Percentiles rank a stretch among this genome's conserved stretches.
These are phyloP conservation scores for Austropuccinia psidii DNA, from an alignment of 1,284 basidiomycete genomes.

Conservation along the genomic window DNA sequence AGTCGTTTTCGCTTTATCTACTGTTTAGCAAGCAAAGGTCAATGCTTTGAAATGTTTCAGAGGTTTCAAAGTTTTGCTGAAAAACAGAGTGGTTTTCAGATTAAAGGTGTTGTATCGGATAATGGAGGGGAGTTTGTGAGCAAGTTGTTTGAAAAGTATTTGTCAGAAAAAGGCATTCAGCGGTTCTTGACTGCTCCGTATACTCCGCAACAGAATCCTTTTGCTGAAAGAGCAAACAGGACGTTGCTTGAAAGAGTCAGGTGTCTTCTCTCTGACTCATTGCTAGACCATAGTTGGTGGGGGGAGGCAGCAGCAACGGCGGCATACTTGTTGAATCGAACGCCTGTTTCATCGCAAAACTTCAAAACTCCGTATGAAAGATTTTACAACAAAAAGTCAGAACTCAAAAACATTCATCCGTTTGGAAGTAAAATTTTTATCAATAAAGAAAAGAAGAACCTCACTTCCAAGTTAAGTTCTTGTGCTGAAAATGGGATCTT, in stretches of 20 bases:
- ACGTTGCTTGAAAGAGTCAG: slow-evolving; percentile 10
- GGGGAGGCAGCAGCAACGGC: neutral
- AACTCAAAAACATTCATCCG: neutral
- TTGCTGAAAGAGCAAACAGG: neutral
- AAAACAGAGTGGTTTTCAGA: neutral
- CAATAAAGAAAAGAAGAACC: neutral
- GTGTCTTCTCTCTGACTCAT: neutral
- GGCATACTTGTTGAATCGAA: neutral
- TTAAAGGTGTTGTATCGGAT: slow-evolving; percentile 1
- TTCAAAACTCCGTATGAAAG: neutral
- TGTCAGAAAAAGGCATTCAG: neutral
- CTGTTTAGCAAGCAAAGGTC: too few species aligned
- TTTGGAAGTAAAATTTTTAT: slow-evolving; percentile 7
- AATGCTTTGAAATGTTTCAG: too few species aligned
- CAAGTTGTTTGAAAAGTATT: neutral
- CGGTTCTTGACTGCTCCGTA: neutral
- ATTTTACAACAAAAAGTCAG: neutral
- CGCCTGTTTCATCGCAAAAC: neutral
- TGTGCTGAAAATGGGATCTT: neutral
- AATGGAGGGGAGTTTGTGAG: slow-evolving; percentile 9
- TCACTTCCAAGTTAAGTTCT: neutral
- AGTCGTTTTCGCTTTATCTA: too few species aligned
- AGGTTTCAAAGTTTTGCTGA: too few species aligned
- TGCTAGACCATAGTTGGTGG: neutral
- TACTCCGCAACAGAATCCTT: slow-evolving; percentile 23